phyloP scores from a whole-genome alignment of 140 eudicot species.

The Cichorium intybus region DNA sequence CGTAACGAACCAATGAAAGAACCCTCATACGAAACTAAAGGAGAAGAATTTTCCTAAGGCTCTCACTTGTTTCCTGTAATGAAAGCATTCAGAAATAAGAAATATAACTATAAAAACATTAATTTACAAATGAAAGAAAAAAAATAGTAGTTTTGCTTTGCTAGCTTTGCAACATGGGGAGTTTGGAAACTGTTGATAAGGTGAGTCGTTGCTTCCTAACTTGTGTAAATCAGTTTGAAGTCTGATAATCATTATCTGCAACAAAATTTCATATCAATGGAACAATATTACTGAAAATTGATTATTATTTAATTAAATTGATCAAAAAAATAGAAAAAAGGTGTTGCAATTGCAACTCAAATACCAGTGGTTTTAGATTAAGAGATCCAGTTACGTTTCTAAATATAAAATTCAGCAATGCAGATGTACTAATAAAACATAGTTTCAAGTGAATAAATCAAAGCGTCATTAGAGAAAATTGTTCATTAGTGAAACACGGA shows the following conservation, averaged over 20 bases:
- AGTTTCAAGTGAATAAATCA: too few species aligned
- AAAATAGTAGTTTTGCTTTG: conserved; percentile 42
- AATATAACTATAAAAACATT: background rate
- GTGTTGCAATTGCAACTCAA: too few species aligned
- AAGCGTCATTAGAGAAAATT: too few species aligned
- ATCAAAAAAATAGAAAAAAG: too few species aligned
- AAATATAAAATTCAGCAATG: too few species aligned
- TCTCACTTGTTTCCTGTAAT: conserved; percentile 76
- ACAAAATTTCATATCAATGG: background rate
- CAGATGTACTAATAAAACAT: too few species aligned
- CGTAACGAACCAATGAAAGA: conserved; percentile 94
- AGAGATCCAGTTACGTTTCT: too few species aligned
- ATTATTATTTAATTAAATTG: too few species aligned
- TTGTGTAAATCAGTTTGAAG: conserved; percentile 84
- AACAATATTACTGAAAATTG: background rate
- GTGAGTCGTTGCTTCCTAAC: conserved; percentile 96
- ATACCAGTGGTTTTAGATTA: too few species aligned
- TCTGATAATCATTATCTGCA: conserved; percentile 89
- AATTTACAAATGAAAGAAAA: background rate
- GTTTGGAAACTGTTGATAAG: conserved; percentile 95
- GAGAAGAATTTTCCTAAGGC: conserved; percentile 83
- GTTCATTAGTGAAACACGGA: conserved; percentile 1
- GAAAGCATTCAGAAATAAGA: too few species aligned
- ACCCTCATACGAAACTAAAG: conserved; percentile 90
- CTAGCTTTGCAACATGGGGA: conserved; percentile 89